Percentiles rank a stretch among this genome's conserved stretches.
Evolutionary conservation across 2,329 filamentous ascomycete genomes (phyloP).

Genomic region (Xylariaceae sp.): DNA sequence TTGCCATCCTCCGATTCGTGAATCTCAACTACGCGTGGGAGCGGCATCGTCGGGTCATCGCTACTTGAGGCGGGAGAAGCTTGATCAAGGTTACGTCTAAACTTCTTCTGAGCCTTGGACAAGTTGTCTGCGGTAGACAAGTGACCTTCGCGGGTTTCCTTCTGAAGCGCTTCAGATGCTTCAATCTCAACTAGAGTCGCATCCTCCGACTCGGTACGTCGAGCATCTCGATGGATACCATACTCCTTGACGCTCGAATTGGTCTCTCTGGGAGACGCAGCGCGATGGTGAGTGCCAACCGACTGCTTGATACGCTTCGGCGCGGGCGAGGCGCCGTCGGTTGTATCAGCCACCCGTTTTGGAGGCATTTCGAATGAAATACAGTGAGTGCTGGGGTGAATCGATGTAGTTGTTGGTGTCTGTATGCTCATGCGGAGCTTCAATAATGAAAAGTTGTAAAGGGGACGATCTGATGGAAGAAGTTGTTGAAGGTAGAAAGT

Average conservation of each 20-base stretch:
- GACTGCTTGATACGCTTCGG: too few relatives aligned
- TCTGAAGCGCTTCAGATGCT: not conserved
- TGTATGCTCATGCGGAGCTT: too few relatives aligned
- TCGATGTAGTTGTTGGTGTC: too few relatives aligned
- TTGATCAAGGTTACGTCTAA: not conserved
- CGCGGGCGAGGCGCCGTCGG: too few relatives aligned
- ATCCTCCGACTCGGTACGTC: not conserved
- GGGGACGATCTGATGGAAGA: too few relatives aligned
- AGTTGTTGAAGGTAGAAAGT: too few relatives aligned
- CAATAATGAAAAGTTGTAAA: too few relatives aligned
- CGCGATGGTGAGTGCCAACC: too few relatives aligned
- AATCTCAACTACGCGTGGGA: slow-evolving; percentile 12
- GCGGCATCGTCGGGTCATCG: not conserved
- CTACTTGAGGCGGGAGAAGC: slow-evolving; percentile 16
- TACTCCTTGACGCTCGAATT: slow-evolving; percentile 14
- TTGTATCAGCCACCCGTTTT: too few relatives aligned
- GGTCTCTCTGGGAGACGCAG: not conserved
- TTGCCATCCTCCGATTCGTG: slow-evolving; percentile 12
- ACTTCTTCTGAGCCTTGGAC: not conserved
- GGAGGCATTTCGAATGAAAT: too few relatives aligned
- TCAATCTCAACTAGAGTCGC: slow-evolving; percentile 6
- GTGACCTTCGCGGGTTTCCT: not conserved
- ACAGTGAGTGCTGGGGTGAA: too few relatives aligned
- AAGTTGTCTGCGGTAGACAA: not conserved
- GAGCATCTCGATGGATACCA: not conserved